These are phyloP conservation scores for Fraxinus sp. DNA, from an alignment of 305 asterid genomes.

Conservation along the genomic window DNA sequence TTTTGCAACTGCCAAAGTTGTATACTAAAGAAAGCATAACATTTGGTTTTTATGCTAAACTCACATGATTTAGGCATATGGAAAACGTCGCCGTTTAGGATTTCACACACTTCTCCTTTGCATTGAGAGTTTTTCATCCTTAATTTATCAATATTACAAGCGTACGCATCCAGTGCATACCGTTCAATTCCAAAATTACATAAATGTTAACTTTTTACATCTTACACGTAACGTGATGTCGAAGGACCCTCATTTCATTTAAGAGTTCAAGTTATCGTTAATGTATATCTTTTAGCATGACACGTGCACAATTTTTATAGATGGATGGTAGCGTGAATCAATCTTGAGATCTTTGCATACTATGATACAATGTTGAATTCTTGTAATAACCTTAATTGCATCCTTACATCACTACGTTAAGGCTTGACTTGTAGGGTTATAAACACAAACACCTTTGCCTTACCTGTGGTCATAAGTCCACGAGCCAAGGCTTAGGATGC, in stretches of 20 bases:
- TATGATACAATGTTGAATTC: not conserved
- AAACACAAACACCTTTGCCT: not conserved
- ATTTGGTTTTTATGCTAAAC: not conserved
- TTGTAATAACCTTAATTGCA: not conserved
- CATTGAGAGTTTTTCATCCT: not conserved
- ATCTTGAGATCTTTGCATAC: not conserved
- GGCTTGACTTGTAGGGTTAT: not conserved
- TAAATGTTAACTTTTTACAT: not conserved
- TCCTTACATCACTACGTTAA: not conserved
- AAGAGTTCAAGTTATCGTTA: not conserved
- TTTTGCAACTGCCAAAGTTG: conserved; percentile 17
- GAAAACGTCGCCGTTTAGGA: conserved; percentile 8
- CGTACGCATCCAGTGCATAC: not conserved
- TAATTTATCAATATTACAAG: not conserved
- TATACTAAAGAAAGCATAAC: not conserved
- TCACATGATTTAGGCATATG: not conserved
- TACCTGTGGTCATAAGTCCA: not conserved
- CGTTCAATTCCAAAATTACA: not conserved
- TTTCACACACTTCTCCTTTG: not conserved
- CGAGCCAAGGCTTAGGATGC: not conserved
- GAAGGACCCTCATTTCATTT: not conserved
- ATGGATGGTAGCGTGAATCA: not conserved
- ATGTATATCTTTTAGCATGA: too few species aligned
- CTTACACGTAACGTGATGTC: too few species aligned
- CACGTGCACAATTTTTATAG: not conserved